A percentile compares a stretch with the other conserved stretches of the same genome.
Evolutionary conservation across 208 protist genomes (phyloP).

Genomic region (Trypanosoma cruzi): DNA sequence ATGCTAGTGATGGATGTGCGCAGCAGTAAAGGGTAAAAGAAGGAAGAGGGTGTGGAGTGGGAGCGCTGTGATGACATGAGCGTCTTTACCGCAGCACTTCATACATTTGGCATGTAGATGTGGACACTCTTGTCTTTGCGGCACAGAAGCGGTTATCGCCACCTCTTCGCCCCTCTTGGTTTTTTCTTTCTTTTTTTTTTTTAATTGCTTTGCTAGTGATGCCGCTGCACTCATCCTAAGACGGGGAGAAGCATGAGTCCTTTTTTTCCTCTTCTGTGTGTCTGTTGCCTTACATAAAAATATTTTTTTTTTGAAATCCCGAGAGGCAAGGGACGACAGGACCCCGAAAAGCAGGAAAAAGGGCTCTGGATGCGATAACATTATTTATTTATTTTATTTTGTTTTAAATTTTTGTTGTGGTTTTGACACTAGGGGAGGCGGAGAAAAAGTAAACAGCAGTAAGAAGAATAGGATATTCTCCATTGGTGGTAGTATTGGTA

Average conservation of each 20-base stretch:
- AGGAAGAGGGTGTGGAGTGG: not conserved
- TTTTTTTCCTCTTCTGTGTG: not conserved
- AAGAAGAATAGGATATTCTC: not conserved
- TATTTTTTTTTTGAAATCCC: no score
- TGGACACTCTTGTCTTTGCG: not conserved
- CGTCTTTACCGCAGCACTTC: not conserved
- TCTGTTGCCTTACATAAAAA: not conserved
- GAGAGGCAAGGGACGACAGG: not conserved
- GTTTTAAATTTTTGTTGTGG: no score
- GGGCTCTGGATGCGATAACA: not conserved
- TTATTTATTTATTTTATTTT: not conserved
- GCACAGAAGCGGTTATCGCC: not conserved
- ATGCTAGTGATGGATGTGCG: conserved; percentile 42
- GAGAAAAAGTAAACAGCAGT: not conserved
- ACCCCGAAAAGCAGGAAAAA: not conserved
- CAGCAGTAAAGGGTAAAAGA: conserved; percentile 49
- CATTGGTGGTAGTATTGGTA: not conserved
- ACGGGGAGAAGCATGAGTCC: not conserved
- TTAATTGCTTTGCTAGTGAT: not conserved
- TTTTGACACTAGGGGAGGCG: not conserved
- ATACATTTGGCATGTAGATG: not conserved
- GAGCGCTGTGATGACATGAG: not conserved
- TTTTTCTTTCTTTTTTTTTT: not conserved
- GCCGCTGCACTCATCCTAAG: not conserved
- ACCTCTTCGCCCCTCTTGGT: not conserved